Evolutionary conservation across 75 land plant genomes (phyloP), one percentile per base, ranked within the genome.

Genomic region (Ceratopteris richardii): DNA sequence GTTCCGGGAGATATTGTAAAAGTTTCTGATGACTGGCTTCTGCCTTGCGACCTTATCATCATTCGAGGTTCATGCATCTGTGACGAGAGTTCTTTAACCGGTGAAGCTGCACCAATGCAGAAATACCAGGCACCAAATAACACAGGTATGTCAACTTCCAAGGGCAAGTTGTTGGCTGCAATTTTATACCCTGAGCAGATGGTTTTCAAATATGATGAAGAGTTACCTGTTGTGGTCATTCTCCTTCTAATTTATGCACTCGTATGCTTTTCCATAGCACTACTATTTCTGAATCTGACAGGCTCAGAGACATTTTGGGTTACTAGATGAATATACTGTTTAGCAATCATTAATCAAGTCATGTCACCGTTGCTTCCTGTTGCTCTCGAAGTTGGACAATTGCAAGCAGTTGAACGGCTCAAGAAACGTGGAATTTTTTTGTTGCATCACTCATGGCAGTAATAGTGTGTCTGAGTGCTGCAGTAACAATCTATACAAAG

Each of bases 121-220:
- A 73, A 73, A 29, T 73, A 73, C 44, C 30, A 25, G 50, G 76
- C 71, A 19, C 37, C 69, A 26, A 61, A 66, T 52, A 48, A 22
- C 29, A 22, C 65, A 23, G 76, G 76, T 20, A 66, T 73, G 76
- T 29, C 55, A 21, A 73, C 76, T 26, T 73, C 76, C 28, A 73
- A 73, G 36, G 76, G 76, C 44, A 44, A 61, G 51, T 30, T 73
- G 31, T 31, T 73, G 24, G 54, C 76, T 39, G 36, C 63, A 18
- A 73, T 73, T 28, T 66, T 73, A 44, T 73, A 73, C 43, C 76
- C 76, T 28, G 56, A 73, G 54, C 64, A 73, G 62, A 73, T 73
- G 76, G 52, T 66, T 50, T 73, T 73, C 27, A 73, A 66, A 51
- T 73, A 73, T 62, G 76, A 73, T 44, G 76, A 73, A 44, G 76